Percentiles rank a stretch among this genome's conserved stretches.
Conservation (phyloP, 805 yeast genomes). For the Priceomyces castillae region DNA sequence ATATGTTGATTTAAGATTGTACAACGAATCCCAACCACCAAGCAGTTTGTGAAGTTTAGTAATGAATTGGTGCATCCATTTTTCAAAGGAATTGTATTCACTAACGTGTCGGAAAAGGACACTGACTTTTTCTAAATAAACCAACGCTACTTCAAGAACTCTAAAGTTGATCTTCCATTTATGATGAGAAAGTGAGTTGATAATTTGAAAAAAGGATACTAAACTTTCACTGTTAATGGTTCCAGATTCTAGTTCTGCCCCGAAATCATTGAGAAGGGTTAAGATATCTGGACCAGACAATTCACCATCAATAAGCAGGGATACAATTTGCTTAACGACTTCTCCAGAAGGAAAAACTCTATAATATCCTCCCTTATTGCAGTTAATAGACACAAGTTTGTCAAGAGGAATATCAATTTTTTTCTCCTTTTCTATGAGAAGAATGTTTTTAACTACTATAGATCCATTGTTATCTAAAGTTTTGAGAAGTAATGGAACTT, state of each 20-base stretch:
- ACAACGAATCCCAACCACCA: constrained; percentile 26
- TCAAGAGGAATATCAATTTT: constrained; percentile 27
- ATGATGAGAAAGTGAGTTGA: constrained; percentile 23
- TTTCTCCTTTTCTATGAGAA: constrained; percentile 44
- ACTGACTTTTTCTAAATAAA: constrained; percentile 31
- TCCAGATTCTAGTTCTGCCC: constrained; percentile 13
- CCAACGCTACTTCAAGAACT: constrained; percentile 36
- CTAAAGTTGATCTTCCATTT: constrained; percentile 23
- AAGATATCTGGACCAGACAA: constrained; percentile 31
- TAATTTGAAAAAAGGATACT: constrained; percentile 28
- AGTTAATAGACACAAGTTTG: constrained; percentile 41
- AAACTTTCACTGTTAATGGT: constrained; percentile 20
- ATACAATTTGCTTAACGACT: constrained; percentile 20
- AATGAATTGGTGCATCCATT: constrained; percentile 20
- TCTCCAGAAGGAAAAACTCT: constrained; percentile 45
- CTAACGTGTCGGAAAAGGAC: constrained; percentile 30
- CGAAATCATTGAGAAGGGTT: constrained; percentile 39
- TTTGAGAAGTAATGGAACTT: constrained; percentile 55
- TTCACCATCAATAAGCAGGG: constrained; percentile 12
- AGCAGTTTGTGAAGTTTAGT: constrained; percentile 20
- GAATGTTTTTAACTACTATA: constrained; percentile 29
- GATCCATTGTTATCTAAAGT: constrained; percentile 27
- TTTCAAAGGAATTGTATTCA: constrained; percentile 20
- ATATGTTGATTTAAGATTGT: constrained; percentile 13
- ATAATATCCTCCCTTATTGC: constrained; percentile 46